A percentile compares a stretch with the other conserved stretches of the same genome.
Evolutionary conservation across 768 basidiomycete species (phyloP).

Genomic region (Pleurotus salmoneostramineus): DNA sequence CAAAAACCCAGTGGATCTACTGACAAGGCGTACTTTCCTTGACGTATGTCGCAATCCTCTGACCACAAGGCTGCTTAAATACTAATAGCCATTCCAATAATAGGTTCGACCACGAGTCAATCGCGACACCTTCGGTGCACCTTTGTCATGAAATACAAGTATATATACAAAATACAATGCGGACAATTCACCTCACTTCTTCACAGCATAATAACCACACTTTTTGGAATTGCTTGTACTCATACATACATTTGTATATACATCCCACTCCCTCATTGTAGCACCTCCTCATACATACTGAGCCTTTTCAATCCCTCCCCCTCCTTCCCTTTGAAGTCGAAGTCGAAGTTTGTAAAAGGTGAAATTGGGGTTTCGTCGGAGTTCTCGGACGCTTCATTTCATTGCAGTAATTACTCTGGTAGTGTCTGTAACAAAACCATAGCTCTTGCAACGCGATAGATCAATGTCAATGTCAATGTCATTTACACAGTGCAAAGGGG

Average conservation of each 20-base stretch:
- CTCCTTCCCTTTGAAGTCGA: no score
- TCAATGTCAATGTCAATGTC: no score
- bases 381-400: background rate
- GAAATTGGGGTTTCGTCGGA: background rate
- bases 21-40: conserved; percentile 15
- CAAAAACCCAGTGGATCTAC: conserved; percentile 6
- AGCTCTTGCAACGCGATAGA: background rate
- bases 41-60: conserved; percentile 9
- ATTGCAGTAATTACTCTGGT: conserved; percentile 5
- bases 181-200: background rate
- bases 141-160: background rate
- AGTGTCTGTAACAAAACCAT: conserved; percentile 11
- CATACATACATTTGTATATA: conserved; percentile 3
- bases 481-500: no score
- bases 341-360: no score
- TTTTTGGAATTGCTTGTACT: background rate
- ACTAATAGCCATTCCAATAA: background rate
- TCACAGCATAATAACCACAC: background rate
- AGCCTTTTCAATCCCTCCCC: no score
- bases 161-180: background rate
- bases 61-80: background rate
- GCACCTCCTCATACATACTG: background rate
- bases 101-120: conserved; percentile 12
- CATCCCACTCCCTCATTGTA: background rate
- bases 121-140: background rate